Evolutionary conservation across 331 rosid species (phyloP).

Genomic region (Saraca asoca): DNA sequence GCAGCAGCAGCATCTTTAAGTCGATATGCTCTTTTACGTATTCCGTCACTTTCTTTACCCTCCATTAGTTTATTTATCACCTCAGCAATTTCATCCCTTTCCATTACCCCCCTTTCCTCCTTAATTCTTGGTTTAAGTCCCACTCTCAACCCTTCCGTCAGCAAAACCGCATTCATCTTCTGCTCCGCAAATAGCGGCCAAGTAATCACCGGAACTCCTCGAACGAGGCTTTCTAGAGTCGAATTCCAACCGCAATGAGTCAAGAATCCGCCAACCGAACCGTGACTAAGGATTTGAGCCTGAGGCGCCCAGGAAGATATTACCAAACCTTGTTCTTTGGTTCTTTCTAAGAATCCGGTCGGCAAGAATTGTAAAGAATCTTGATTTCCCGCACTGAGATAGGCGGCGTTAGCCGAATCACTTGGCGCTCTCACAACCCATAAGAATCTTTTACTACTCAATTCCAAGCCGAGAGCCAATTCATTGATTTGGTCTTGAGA

Average conservation of each 20-base stretch:
- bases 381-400: not conserved
- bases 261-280: not conserved
- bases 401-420: constrained; percentile 6
- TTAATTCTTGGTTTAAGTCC: constrained; percentile 18
- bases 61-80: constrained; percentile 25
- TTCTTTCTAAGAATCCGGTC: not conserved
- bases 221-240: constrained; percentile 15
- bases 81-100: constrained; percentile 29
- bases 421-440: constrained; percentile 31
- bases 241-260: constrained; percentile 29
- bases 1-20: constrained; percentile 22
- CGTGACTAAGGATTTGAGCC: not conserved
- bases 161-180: constrained; percentile 27
- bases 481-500: constrained; percentile 22
- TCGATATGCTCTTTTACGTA: not conserved
- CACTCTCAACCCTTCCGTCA: constrained; percentile 24
- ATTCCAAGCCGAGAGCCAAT: constrained; percentile 30
- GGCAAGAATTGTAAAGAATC: constrained; percentile 12
- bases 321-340: not conserved
- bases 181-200: constrained; percentile 40
- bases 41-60: constrained; percentile 19
- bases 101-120: constrained; percentile 23
- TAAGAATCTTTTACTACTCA: constrained; percentile 20
- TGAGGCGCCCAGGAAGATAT: not conserved
- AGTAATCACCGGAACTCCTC: constrained; percentile 29